phyloP scores from a whole-genome alignment of 495 filamentous ascomycete genomes.

The Aspergillus baeticus region DNA sequence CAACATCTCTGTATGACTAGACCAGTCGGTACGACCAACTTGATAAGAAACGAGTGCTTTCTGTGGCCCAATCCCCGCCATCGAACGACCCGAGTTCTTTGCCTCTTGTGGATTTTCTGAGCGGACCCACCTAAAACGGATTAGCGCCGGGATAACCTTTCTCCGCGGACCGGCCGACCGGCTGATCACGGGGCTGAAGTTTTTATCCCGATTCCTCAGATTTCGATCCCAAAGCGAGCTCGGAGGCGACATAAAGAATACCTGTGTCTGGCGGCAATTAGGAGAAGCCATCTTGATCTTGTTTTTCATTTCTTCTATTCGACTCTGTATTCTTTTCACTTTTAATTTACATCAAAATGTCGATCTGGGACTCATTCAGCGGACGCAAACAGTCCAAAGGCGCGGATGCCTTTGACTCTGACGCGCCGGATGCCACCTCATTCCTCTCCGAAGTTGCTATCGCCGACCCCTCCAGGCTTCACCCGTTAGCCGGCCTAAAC shows the following conservation, averaged over 20 bases:
- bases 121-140: constrained; percentile 24
- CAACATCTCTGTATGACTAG: constrained; percentile 19
- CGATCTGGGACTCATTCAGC: constrained; percentile 84
- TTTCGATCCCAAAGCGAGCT: constrained; percentile 8
- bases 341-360: constrained; percentile 52
- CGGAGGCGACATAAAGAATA: constrained; percentile 7
- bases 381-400: constrained; percentile 72
- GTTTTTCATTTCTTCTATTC: constrained; percentile 20
- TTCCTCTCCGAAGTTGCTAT: constrained; percentile 71
- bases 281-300: constrained; percentile 20
- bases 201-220: constrained; percentile 35
- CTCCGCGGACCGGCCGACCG: constrained; percentile 20
- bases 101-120: constrained; percentile 29
- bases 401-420: constrained; percentile 64
- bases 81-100: constrained; percentile 18
- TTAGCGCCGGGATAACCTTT: constrained; percentile 29
- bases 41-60: constrained; percentile 6
- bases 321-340: constrained; percentile 21
- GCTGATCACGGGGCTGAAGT: constrained; percentile 44
- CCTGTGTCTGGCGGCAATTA: constrained; percentile 29
- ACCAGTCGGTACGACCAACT: constrained; percentile 8
- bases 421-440: constrained; percentile 74
- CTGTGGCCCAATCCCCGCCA: constrained; percentile 19
- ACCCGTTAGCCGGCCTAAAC: constrained; percentile 93
- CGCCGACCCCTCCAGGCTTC: constrained; percentile 80